These are phyloP conservation scores for Adansonia gregorii DNA, from an alignment of 441 rosid species.

Conservation along the genomic window DNA sequence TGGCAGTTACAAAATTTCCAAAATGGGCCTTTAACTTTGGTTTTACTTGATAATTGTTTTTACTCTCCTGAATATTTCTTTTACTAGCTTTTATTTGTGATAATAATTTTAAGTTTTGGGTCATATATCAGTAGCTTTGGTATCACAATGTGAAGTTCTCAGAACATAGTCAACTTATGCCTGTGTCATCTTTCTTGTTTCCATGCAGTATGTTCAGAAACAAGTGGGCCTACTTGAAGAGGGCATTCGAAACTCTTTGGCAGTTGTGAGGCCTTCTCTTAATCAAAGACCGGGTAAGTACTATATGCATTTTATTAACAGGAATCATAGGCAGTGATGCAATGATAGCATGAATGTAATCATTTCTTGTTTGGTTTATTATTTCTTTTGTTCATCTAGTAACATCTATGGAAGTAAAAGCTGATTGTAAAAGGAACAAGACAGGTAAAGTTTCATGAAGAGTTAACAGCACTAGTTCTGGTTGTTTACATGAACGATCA, in stretches of 20 bases:
- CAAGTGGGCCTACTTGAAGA: slow-evolving; percentile 72
- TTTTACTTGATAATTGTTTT: background rate
- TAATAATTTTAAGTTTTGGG: background rate
- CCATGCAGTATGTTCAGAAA: slow-evolving; percentile 80
- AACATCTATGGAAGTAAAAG: background rate
- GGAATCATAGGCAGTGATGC: background rate
- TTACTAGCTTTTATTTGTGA: background rate
- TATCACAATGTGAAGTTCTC: background rate
- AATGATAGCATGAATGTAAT: background rate
- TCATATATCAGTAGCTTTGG: background rate
- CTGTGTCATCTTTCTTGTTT: slow-evolving; percentile 18
- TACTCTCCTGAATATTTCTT: background rate
- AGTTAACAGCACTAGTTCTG: slow-evolving; percentile 1
- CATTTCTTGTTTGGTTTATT: background rate
- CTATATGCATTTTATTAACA: slow-evolving; percentile 26
- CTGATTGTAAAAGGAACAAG: background rate
- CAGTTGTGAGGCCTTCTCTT: slow-evolving; percentile 48
- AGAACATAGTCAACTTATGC: background rate
- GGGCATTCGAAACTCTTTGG: slow-evolving; percentile 81
- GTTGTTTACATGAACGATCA: background rate
- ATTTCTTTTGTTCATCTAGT: background rate
- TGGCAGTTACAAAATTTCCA: background rate
- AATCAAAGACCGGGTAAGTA: slow-evolving; percentile 53
- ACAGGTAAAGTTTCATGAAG: background rate
- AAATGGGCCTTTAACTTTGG: slow-evolving; percentile 13